Evolutionary conservation across 2,329 filamentous ascomycete genomes (phyloP).

Genomic region (Akanthomyces muscarius): DNA sequence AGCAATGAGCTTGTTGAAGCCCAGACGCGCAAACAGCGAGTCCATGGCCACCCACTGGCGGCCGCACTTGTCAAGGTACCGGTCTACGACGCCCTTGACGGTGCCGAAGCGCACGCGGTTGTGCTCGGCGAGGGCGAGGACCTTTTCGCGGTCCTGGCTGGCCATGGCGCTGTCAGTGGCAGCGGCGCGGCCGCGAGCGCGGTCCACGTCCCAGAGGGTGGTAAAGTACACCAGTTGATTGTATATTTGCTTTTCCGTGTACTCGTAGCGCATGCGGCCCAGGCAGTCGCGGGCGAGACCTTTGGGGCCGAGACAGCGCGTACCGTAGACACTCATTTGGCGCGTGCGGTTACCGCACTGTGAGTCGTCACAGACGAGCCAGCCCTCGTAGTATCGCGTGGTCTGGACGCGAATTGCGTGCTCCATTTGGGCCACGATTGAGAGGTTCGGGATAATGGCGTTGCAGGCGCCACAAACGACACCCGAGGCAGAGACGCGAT

Average conservation of each 20-base stretch:
- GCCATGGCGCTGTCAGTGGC: constrained; percentile 45
- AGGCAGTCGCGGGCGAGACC: constrained; percentile 80
- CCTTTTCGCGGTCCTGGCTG: constrained; percentile 57
- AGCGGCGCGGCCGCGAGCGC: constrained; percentile 55
- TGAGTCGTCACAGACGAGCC: constrained; percentile 85
- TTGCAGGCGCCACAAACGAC: constrained; percentile 70
- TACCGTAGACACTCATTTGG: constrained; percentile 90
- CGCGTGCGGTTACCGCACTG: constrained; percentile 83
- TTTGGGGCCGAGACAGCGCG: constrained; percentile 80
- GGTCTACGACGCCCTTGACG: constrained; percentile 72
- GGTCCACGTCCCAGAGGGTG: constrained; percentile 84
- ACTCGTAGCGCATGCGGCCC: constrained; percentile 85
- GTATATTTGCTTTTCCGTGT: constrained; percentile 84
- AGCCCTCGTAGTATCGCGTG: constrained; percentile 84
- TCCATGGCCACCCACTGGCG: constrained; percentile 94
- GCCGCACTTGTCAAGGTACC: constrained; percentile 84
- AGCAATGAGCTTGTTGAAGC: constrained; percentile 41
- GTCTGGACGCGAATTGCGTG: constrained; percentile 74
- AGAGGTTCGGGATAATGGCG: constrained; percentile 62
- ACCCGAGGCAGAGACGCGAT: constrained; percentile 67
- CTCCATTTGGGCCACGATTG: constrained; percentile 82
- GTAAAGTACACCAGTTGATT: constrained; percentile 91
- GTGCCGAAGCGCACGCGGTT: constrained; percentile 78
- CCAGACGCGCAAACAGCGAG: constrained; percentile 69
- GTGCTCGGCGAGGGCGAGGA: constrained; percentile 71